These are phyloP conservation scores for Niveomyces coronatus DNA, from an alignment of 2,329 filamentous ascomycete genomes.

Conservation along the genomic window DNA sequence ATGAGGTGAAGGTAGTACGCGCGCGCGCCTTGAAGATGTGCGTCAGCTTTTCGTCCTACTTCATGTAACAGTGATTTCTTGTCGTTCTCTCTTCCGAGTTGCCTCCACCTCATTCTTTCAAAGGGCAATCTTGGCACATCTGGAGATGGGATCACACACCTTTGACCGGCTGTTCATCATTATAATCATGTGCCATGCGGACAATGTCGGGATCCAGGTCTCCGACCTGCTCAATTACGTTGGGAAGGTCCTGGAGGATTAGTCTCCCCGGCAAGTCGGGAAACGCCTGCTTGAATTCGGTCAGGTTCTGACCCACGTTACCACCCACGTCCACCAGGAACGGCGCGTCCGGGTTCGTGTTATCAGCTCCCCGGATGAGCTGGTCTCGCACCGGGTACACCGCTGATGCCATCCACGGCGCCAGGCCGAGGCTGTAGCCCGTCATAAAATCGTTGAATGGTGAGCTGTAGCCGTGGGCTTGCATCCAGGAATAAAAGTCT, in stretches of 20 bases:
- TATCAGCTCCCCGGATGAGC: conserved; percentile 19
- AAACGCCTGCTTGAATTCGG: conserved; percentile 23
- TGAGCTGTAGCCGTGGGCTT: not conserved
- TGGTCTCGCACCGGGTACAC: conserved; percentile 14
- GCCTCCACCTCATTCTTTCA: too few species aligned
- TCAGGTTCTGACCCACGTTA: conserved; percentile 24
- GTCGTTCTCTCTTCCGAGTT: too few species aligned
- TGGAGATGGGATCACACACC: too few species aligned
- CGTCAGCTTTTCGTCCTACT: too few species aligned
- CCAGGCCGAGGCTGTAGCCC: not conserved
- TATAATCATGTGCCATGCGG: conserved; percentile 34
- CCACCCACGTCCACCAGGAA: conserved; percentile 28
- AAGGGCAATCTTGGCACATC: too few species aligned
- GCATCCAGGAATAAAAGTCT: conserved; percentile 26
- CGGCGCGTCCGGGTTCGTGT: conserved; percentile 15
- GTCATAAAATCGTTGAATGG: not conserved
- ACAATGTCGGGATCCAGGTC: not conserved
- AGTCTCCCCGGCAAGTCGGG: conserved; percentile 29
- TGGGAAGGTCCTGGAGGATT: conserved; percentile 37
- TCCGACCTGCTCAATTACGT: conserved; percentile 24
- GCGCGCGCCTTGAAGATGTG: too few species aligned
- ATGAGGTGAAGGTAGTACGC: conserved; percentile 26
- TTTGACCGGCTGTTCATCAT: conserved; percentile 34
- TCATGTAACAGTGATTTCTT: too few species aligned
- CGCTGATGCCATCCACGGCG: not conserved